Evolutionary conservation across 2,329 filamentous ascomycete species (phyloP), one percentile per base, ranked within the genome.

Genomic region (Calonectria pteridis): DNA sequence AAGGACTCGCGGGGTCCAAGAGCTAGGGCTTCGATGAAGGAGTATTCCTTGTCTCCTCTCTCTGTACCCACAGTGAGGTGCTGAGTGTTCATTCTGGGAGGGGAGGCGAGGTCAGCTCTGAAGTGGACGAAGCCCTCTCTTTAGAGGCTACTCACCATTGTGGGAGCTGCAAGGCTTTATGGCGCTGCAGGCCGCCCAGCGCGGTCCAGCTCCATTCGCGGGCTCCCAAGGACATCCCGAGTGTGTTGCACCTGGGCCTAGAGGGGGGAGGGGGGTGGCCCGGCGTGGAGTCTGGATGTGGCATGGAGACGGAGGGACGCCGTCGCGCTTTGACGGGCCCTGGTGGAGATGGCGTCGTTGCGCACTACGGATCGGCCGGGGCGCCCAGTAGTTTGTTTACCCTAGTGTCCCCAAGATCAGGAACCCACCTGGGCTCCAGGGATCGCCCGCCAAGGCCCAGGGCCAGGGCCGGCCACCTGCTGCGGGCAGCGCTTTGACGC

Each of bases 11-110:
- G 78, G 20, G 77, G 78, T 67, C 77, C 73, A 35, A 82, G 79
- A 66, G 76, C 73, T 65, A 82, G 79, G 37, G 81, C 81, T 79
- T 82, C 81, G 55, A 82, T 78, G 71, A 82, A 82, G 72, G 81
- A 82, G 75, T 80, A 82, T 70, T 82, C 80, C 75, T 81, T 78
- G 73, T 80, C 77, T 50, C 64, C 51, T 74, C 70, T 74, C 51
- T 73, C 76, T 68, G 68, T 75, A 55, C 69, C 79, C 76, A 75
- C 77, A 55, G 72, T 51, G 26, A 79, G 43, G 70, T 76, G 73
- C 67, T 75, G 75, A 62, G 72, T 67, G 76, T 72, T 79, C 79
- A 80, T 80, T 58, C 76, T 79, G 67, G 33, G 59, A 67, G 55
- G 55, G n/a, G 59, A 67, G 51, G 20, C 33, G 23, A 40, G 33